A percentile compares a stretch with the other conserved stretches of the same genome.
Evolutionary conservation across 768 basidiomycete genomes (phyloP).

Genomic region (Cyathus striatus): DNA sequence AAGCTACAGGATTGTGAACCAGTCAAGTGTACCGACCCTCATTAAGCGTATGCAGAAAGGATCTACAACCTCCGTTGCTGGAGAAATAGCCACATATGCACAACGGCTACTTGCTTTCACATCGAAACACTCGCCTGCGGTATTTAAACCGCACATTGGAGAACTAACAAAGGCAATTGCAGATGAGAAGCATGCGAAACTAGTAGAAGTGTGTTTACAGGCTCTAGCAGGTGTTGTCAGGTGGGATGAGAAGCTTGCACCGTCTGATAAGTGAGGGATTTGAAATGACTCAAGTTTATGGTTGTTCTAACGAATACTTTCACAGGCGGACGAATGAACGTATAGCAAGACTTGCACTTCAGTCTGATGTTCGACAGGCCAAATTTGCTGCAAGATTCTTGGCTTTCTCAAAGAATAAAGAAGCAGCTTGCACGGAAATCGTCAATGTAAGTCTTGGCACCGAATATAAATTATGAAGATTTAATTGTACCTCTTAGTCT

Average conservation of each 20-base stretch:
- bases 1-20: slow-evolving; percentile 72
- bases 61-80: slow-evolving; percentile 27
- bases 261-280: slow-evolving; percentile 68
- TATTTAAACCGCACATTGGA: slow-evolving; percentile 70
- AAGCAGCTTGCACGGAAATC: slow-evolving; percentile 44
- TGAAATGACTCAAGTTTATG: not conserved
- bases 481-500: too few relatives aligned
- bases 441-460: slow-evolving; percentile 62
- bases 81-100: slow-evolving; percentile 36
- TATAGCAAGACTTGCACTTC: slow-evolving; percentile 52
- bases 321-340: slow-evolving; percentile 64
- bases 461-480: too few relatives aligned
- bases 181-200: slow-evolving; percentile 49
- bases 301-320: slow-evolving; percentile 1
- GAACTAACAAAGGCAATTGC: slow-evolving; percentile 73
- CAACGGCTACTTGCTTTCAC: slow-evolving; percentile 50
- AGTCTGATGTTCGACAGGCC: slow-evolving; percentile 59
- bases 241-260: slow-evolving; percentile 51
- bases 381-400: slow-evolving; percentile 84
- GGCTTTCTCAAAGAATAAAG: slow-evolving; percentile 49
- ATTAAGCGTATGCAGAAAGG: slow-evolving; percentile 61
- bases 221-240: slow-evolving; percentile 66
- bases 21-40: slow-evolving; percentile 79
- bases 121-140: slow-evolving; percentile 68
- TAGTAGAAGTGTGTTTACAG: slow-evolving; percentile 68